Percentiles rank a stretch among this genome's conserved stretches.
Conservation (phyloP, 495 filamentous ascomycete genomes). For the Extremus antarcticus region DNA sequence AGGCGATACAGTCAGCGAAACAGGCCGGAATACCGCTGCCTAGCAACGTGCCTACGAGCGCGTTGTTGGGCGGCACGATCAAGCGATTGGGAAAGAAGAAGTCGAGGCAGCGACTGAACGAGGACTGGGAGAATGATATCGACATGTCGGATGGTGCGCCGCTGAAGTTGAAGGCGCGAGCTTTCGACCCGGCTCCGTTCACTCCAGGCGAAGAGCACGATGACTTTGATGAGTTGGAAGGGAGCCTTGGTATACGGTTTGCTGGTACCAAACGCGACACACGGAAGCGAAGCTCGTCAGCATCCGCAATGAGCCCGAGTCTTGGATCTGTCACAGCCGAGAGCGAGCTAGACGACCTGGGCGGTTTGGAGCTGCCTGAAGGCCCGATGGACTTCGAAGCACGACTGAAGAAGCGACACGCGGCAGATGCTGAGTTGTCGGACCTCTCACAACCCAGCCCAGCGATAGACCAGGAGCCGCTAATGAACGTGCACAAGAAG, state of each 20-base stretch:
- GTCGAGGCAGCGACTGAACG: constrained; percentile 55
- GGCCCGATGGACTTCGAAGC: constrained; percentile 73
- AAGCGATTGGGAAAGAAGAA: constrained; percentile 80
- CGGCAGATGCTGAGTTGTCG: constrained; percentile 23
- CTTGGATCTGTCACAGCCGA: constrained; percentile 82
- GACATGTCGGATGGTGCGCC: constrained; percentile 49
- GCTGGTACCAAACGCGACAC: constrained; percentile 71
- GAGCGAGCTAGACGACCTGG: constrained; percentile 84
- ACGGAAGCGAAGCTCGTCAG: constrained; percentile 70
- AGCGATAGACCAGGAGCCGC: constrained; percentile 34
- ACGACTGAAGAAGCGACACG: constrained; percentile 49
- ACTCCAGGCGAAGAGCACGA: constrained; percentile 42
- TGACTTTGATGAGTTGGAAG: constrained; percentile 82
- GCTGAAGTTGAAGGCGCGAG: constrained; percentile 39
- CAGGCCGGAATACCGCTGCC: constrained; percentile 89
- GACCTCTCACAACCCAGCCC: constrained; percentile 16
- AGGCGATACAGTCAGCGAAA: constrained; percentile 77
- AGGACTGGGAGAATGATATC: constrained; percentile 89
- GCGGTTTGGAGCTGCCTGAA: constrained; percentile 71
- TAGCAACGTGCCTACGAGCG: constrained; percentile 80
- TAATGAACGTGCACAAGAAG: constrained; percentile 18
- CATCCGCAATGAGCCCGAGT: constrained; percentile 82
- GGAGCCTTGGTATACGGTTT: constrained; percentile 77
- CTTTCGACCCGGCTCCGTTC: constrained; percentile 37
- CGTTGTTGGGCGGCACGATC: constrained; percentile 85